Base-by-base conservation (phyloP, 805 yeast genomes). In the Candida yuanshanica region DNA sequence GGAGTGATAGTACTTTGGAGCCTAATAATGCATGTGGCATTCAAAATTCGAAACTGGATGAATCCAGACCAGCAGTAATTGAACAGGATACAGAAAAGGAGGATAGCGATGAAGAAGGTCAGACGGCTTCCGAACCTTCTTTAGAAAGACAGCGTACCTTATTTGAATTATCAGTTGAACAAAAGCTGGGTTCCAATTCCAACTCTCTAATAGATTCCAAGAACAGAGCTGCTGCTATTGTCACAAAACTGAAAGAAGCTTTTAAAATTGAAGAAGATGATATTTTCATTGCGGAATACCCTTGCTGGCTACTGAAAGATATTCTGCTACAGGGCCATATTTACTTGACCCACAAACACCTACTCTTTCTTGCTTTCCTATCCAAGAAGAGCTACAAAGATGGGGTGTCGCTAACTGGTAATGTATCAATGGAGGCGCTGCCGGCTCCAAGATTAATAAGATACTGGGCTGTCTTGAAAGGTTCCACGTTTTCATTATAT, bases 251-350 rank as follows among this genome's bases (percentile, higher is more conserved):
- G 33, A 56, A 52, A 26, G 47, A 52, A 7, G 59, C 63, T 2
- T 74, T 75, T 50, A 69, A 68, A 5, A 59, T 82, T n/a, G 58
- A 61, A n/a, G 73, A 69, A 17, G 69, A 70, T 32, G 89, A 82
- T 49, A 59, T 60, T n/a, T 70, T 81, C 45, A 51, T 73, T 24
- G 74, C 71, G n/a, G 84, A 80, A 46, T 83, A 71, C 52, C 72
- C 82, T 3, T 79, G 89, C 23, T 90, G 96, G 95, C 65, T 90
- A 27, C 67, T 88, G 43, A 75, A 80, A 45, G 95, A 86, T 52
- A 93, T 90, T 0, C 65, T 91, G 21, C 64, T 89, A 20, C 96
- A 88, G 60, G 98, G 98, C 3, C 90, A 84, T 52, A 59, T 89
- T 14, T 83, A 83, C 51, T 60, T 91, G 20, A 89, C 97, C 1